A percentile compares a stretch with the other conserved stretches of the same genome.
Evolutionary conservation across 768 basidiomycete genomes (phyloP).

Genomic region (Clitopilus hobsonii): DNA sequence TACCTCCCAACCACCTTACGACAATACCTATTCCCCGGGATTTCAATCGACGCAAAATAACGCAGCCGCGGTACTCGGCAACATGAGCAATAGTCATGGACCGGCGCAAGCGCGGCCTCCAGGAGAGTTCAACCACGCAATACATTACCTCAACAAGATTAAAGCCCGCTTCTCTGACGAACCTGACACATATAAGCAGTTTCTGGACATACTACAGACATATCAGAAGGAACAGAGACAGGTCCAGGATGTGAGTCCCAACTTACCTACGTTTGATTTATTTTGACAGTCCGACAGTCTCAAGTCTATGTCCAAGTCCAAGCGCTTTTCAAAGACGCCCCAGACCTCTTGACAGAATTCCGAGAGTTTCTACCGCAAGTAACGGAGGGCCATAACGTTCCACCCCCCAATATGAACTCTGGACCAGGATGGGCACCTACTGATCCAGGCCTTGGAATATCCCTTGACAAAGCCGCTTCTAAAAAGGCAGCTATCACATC

Average conservation of each 20-base stretch:
- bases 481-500: conserved; percentile 40
- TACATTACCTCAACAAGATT: conserved; percentile 98
- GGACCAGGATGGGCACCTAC: conserved; percentile 24
- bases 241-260: conserved; percentile 57
- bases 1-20: conserved; percentile 28
- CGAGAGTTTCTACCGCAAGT: conserved; percentile 76
- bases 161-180: conserved; percentile 87
- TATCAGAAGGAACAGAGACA: conserved; percentile 83
- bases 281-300: conserved; percentile 31
- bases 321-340: conserved; percentile 74
- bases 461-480: conserved; percentile 30
- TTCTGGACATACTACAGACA: conserved; percentile 82
- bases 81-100: conserved; percentile 47
- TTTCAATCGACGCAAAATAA: conserved; percentile 43
- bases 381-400: conserved; percentile 41
- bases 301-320: conserved; percentile 83
- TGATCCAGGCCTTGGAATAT: conserved; percentile 27
- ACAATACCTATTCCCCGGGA: conserved; percentile 42
- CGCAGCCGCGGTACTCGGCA: conserved; percentile 64
- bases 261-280: conserved; percentile 1
- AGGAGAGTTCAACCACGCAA: conserved; percentile 88
- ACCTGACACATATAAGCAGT: conserved; percentile 89
- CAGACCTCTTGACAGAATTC: conserved; percentile 77
- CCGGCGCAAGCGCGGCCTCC: conserved; percentile 47
- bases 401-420: conserved; percentile 36